Evolutionary conservation across 2,329 filamentous ascomycete species (phyloP).

Genomic region (Hortaea sp.): DNA sequence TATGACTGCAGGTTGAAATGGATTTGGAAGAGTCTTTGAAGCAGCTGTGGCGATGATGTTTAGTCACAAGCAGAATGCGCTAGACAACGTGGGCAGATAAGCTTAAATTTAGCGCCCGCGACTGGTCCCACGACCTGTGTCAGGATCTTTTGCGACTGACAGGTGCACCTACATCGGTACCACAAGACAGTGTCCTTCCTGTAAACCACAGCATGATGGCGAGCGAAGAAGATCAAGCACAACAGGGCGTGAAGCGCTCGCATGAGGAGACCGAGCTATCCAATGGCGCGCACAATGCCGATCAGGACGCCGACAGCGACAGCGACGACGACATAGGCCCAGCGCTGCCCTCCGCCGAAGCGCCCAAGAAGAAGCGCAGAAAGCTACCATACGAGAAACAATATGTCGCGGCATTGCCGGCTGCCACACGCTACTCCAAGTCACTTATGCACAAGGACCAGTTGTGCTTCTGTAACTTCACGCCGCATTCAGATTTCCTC

Average conservation of each 20-base stretch:
- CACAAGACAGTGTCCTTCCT: too few species aligned
- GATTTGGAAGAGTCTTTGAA: too few species aligned
- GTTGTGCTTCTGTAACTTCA: constrained; percentile 76
- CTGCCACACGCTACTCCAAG: constrained; percentile 74
- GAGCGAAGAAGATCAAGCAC: not conserved
- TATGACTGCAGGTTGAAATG: too few species aligned
- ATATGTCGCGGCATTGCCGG: constrained; percentile 81
- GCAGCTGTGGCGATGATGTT: too few species aligned
- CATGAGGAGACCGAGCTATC: constrained; percentile 16
- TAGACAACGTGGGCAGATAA: not conserved
- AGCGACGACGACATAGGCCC: constrained; percentile 86
- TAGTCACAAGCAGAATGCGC: too few species aligned
- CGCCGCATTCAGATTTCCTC: constrained; percentile 84
- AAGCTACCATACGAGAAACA: constrained; percentile 91
- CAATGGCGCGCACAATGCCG: not conserved
- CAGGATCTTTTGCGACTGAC: not conserved
- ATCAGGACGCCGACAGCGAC: constrained; percentile 42
- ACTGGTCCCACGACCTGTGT: not conserved
- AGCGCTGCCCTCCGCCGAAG: constrained; percentile 68
- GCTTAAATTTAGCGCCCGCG: constrained; percentile 4
- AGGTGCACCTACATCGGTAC: too few species aligned
- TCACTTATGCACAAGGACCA: constrained; percentile 99
- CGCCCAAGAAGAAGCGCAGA: constrained; percentile 77
- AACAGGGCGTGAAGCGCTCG: constrained; percentile 19
- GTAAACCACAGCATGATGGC: constrained; percentile 1